phyloP scores from a whole-genome alignment of 2,329 filamentous ascomycete species.

The Huntiella bhutanensis region DNA sequence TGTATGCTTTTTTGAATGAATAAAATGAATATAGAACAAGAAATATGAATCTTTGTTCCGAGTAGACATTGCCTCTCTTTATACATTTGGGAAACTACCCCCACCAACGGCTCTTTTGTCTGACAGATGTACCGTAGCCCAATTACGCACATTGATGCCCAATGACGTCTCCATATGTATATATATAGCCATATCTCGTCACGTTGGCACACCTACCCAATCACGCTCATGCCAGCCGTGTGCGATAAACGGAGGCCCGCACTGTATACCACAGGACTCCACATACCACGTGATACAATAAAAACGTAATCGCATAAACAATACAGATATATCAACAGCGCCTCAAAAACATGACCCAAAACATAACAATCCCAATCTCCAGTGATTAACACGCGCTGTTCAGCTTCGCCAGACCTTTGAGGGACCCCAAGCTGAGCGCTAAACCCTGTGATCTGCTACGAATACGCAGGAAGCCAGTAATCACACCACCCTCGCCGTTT shows the following conservation, averaged over 20 bases:
- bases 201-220: too few relatives aligned
- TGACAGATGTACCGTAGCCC: too few relatives aligned
- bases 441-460: slow-evolving; percentile 90
- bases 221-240: too few relatives aligned
- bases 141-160: too few relatives aligned
- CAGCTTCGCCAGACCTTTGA: slow-evolving; percentile 86
- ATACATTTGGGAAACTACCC: too few relatives aligned
- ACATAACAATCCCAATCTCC: not conserved
- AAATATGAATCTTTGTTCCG: too few relatives aligned
- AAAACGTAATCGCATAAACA: slow-evolving; percentile 6
- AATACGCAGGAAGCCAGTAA: slow-evolving; percentile 95
- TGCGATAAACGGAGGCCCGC: too few relatives aligned
- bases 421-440: slow-evolving; percentile 76
- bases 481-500: slow-evolving; percentile 83
- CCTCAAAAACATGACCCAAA: not conserved
- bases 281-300: not conserved
- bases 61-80: too few relatives aligned
- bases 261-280: not conserved
- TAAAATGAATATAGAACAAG: too few relatives aligned
- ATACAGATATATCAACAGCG: slow-evolving; percentile 8
- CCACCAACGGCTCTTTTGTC: too few relatives aligned
- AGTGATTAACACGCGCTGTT: slow-evolving; percentile 21
- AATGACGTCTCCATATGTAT: not conserved
- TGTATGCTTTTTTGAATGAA: too few relatives aligned
- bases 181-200: not conserved